Evolutionary conservation across 805 yeast species (phyloP), one percentile per base, ranked within the genome.

Genomic region (Candida multigemmis): DNA sequence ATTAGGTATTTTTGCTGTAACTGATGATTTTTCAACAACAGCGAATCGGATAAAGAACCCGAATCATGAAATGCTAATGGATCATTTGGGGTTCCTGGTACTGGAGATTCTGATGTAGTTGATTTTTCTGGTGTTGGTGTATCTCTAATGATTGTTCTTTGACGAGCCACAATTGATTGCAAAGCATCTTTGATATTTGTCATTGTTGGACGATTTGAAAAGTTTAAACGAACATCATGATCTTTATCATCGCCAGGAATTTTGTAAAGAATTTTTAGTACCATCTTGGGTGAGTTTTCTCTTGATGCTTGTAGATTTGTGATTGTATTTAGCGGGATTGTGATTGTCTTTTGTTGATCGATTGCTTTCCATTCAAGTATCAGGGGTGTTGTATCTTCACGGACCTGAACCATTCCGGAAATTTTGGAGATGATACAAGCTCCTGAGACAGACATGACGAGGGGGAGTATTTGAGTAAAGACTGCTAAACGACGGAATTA

Each of bases 1-100:
- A 75, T 60, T 15, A 91, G 59, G 12, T 89, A 55, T 30, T 72
- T 71, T 40, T 86, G 93, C 44, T 91, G 98, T 11, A 91, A 59
- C 26, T 73, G 77, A 23, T 74, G 65, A 48, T 91, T 84, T 23
- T 72, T 68, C 35, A 87, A 56, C 27, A 89, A 58, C 33, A 66
- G 73, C 10, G 50, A 44, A 32, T 60, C 67, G 5, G 57, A 44
- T 12, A 60, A 40, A 4, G 60, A 41, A 8, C 42, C 49, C 2
- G 52, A 47, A 14, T 31, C 28, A 10, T 37, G 37, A 27, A 46
- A 47, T 24, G 37, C 46, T 14, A 44, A 7, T 34, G 42, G 24
- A 19, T 22, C 19, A 6, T 16, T 18, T 16, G 13, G 8, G 5
- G 37, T 21, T 20, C 27, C 24, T 7, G 34, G 36, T 14, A 33